Evolutionary conservation across 2,329 filamentous ascomycete species (phyloP), one percentile per base, ranked within the genome.

Genomic region (Amphichorda felina): DNA sequence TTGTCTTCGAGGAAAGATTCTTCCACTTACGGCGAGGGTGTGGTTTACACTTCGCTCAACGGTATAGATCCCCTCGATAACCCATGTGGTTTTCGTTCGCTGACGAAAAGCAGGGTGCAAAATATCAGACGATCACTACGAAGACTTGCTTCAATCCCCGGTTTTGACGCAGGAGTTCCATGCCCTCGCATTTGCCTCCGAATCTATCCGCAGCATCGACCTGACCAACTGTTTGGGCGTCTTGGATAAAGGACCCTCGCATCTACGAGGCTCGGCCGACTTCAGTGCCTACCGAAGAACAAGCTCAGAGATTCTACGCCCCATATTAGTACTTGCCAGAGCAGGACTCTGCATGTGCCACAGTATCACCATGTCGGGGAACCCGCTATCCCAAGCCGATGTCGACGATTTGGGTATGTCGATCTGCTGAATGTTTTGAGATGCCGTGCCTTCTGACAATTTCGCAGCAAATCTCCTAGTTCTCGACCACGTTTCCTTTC

Each of bases 81-180:
- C 21, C 15, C 24, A 15, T n/a, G 16, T 18, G 18, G 25, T 14
- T 26, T 17, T 13, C 24, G 6, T 29, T 24, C 7, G 29, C 19
- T 34, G 21, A 26, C 34, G n/a, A 15, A 8, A 18, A n/a, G 8
- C 42, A 57, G 66, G 66, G 18, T 49, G 67, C n/a, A 63, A 61
- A 14, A 57, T 70, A 27, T 60, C 57, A 4, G 59, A 66, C 22
- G 61, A 64, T 8, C 66, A 72, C 43, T 60, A 63, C 27, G 61
- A 67, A 8, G 50, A 65, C 21, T 53, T 72, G 8, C 55, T 64
- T 33, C 59, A 64, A n/a, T 62, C 67, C 10, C 60, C 68, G 2
- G 51, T 74, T 8, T 52, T 75, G 11, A 64, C 68, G 31, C 70
- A 74, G 43, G 71, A 75, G 45, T 60, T 75, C 11, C 69, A 75